Evolutionary conservation across 306 rosid genomes (phyloP).

Genomic region (Gastrolobium villosum): DNA sequence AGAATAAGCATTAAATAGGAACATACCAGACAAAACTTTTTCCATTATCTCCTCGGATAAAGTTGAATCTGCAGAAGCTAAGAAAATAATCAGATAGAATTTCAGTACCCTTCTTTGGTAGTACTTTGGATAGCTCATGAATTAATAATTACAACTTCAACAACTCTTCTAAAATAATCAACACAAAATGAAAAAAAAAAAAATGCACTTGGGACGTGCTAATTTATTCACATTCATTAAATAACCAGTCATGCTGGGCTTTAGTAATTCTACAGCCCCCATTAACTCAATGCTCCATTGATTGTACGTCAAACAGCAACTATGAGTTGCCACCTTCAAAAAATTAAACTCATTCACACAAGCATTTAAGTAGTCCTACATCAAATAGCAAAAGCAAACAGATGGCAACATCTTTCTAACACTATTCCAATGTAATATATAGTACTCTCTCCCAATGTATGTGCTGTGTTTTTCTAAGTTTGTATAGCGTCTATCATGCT

Average conservation of each 20-base stretch:
- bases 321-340: slow-evolving; percentile 1
- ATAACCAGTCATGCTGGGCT: slow-evolving; percentile 14
- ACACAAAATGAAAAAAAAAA: slow-evolving; percentile 16
- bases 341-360: background rate
- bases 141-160: slow-evolving; percentile 7
- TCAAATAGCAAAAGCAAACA: slow-evolving; percentile 11
- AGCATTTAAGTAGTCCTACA: slow-evolving; percentile 16
- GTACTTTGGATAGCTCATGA: slow-evolving; percentile 9
- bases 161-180: slow-evolving; percentile 25
- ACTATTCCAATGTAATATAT: too few species aligned
- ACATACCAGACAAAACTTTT: slow-evolving; percentile 71
- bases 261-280: slow-evolving; percentile 20
- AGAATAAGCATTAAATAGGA: slow-evolving; percentile 38
- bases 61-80: slow-evolving; percentile 62
- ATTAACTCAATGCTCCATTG: slow-evolving; percentile 10
- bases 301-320: slow-evolving; percentile 13
- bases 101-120: slow-evolving; percentile 35
- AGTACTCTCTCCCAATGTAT: background rate
- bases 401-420: background rate
- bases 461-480: background rate
- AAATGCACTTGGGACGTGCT: background rate
- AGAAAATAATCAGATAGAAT: slow-evolving; percentile 33
- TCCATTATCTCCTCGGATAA: slow-evolving; percentile 72
- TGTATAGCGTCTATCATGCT: background rate
- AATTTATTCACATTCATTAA: slow-evolving; percentile 10